Evolutionary conservation across 495 filamentous ascomycete species (phyloP).

Genomic region (Penicillium maclennaniae): DNA sequence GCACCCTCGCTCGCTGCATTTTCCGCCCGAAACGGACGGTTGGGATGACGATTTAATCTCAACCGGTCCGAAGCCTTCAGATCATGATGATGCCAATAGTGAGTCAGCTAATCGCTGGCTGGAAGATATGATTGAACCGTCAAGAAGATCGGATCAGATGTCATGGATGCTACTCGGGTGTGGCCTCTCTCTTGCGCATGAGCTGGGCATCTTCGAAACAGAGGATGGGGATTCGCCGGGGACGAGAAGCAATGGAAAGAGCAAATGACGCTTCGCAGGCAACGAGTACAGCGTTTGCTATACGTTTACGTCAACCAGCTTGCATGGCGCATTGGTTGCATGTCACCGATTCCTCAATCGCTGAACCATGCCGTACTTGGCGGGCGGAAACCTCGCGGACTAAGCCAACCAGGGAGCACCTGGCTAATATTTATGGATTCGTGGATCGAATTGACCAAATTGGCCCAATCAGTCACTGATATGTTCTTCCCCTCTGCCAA

Average conservation of each 20-base stretch:
- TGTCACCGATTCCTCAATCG: constrained; percentile 51
- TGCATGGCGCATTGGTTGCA: constrained; percentile 50
- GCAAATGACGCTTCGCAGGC: constrained; percentile 38
- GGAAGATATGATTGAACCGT: constrained; percentile 50
- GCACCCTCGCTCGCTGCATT: constrained; percentile 53
- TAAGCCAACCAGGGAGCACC: constrained; percentile 30
- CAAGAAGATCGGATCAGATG: constrained; percentile 53
- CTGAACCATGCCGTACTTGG: constrained; percentile 40
- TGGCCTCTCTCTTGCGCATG: constrained; percentile 49
- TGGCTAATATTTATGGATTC: constrained; percentile 48
- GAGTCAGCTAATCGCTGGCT: constrained; percentile 37
- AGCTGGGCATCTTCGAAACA: constrained; percentile 49
- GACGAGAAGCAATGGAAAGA: constrained; percentile 31
- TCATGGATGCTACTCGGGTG: constrained; percentile 54
- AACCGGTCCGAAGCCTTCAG: constrained; percentile 16
- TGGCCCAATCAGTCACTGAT: constrained; percentile 51
- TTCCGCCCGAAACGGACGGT: constrained; percentile 49
- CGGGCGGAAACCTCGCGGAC: constrained; percentile 27
- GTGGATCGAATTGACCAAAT: constrained; percentile 52
- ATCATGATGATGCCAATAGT: constrained; percentile 10
- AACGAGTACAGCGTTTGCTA: constrained; percentile 44
- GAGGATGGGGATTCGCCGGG: constrained; percentile 21
- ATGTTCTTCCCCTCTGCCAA: constrained; percentile 51
- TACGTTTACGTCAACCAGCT: constrained; percentile 54
- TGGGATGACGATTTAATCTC: constrained; percentile 44